These are phyloP conservation scores for Dactylellina parvicollis DNA, from an alignment of 2,329 filamentous ascomycete species.

Conservation along the genomic window DNA sequence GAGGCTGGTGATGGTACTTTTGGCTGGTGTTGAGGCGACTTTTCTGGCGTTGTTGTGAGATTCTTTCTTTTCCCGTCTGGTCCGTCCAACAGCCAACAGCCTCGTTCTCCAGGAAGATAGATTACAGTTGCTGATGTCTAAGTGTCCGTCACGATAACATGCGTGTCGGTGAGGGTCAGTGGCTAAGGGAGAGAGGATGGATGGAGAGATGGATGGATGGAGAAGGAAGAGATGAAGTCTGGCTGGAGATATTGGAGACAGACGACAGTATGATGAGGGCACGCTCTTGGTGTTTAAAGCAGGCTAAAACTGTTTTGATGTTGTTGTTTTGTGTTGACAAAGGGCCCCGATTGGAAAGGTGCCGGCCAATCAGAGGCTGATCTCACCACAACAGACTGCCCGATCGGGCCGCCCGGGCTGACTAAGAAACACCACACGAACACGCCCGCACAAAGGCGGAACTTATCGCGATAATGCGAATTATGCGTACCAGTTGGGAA, in stretches of 20 bases:
- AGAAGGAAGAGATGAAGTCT: slow-evolving; percentile 53
- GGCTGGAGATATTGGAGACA: slow-evolving; percentile 43
- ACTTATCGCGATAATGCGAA: slow-evolving; percentile 24
- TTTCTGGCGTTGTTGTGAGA: slow-evolving; percentile 44
- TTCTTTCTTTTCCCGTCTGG: slow-evolving; percentile 6
- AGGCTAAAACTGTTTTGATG: slow-evolving; percentile 46
- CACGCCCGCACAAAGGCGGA: slow-evolving; percentile 12
- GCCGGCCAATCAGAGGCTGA: slow-evolving; percentile 27
- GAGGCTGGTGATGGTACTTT: slow-evolving; percentile 43
- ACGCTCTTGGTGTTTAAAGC: slow-evolving; percentile 44
- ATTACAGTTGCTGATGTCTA: slow-evolving; percentile 4
- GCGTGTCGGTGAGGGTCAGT: slow-evolving; percentile 38
- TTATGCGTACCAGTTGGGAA: slow-evolving; percentile 42
- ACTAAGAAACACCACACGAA: slow-evolving; percentile 52
- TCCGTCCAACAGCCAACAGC: neutral
- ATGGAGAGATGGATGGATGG: slow-evolving; percentile 39
- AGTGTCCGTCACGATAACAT: slow-evolving; percentile 28
- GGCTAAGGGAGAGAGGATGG: slow-evolving; percentile 42
- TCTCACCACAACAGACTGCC: slow-evolving; percentile 35
- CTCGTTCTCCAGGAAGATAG: slow-evolving; percentile 20
- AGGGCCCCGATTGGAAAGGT: slow-evolving; percentile 4
- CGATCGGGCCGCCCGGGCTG: slow-evolving; percentile 18
- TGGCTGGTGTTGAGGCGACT: slow-evolving; percentile 26
- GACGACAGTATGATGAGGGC: slow-evolving; percentile 18
- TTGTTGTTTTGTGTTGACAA: slow-evolving; percentile 50